Evolutionary conservation across 495 filamentous ascomycete genomes (phyloP), one percentile per base, ranked within the genome.

Genomic region (Lasiosphaeria hispida): DNA sequence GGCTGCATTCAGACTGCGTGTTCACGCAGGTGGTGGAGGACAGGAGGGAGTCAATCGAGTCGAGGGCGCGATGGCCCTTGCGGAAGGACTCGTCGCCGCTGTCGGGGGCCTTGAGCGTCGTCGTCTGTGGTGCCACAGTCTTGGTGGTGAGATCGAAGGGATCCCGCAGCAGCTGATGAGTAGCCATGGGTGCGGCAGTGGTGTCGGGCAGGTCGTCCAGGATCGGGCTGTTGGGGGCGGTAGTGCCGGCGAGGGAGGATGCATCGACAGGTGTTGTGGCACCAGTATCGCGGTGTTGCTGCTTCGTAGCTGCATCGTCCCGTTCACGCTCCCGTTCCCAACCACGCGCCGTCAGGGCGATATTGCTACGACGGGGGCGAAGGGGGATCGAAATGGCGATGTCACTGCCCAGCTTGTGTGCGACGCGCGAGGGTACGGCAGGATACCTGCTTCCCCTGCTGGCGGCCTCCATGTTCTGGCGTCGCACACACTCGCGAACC

Each of bases 21-120:
- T 69, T 69, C 50, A 69, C 67, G 51, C 62, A 69, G 0, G 67
- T 69, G n/a, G 67, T 69, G 30, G 67, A 67, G 13, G 67, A 60
- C 11, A 69, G 62, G 53, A 69, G 61, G 30, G 67, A 69, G 58
- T 69, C 67, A 49, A 69, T 69, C 10, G 67, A 69, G 38, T 62
- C 67, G 30, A 69, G 59, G 55, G 58, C 64, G 5, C 67, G 64
- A 48, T 65, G 53, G 53, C 65, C 62, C 33, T 57, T 63, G 9
- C 67, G 67, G 44, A 67, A 64, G 3, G 62, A 33, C 14, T 53
- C 34, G 30, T 56, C 55, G 17, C 14, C 49, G 4, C 15, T 23
- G 35, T 52, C 49, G n/a, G 17, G 13, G 17, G 15, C 41, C 49
- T 53, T 53, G 53, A 9, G 37, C 35, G 11, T 35, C 14, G 17